Evolutionary conservation across 2,329 filamentous ascomycete species (phyloP).

Genomic region (Sordariomycetes sp.): DNA sequence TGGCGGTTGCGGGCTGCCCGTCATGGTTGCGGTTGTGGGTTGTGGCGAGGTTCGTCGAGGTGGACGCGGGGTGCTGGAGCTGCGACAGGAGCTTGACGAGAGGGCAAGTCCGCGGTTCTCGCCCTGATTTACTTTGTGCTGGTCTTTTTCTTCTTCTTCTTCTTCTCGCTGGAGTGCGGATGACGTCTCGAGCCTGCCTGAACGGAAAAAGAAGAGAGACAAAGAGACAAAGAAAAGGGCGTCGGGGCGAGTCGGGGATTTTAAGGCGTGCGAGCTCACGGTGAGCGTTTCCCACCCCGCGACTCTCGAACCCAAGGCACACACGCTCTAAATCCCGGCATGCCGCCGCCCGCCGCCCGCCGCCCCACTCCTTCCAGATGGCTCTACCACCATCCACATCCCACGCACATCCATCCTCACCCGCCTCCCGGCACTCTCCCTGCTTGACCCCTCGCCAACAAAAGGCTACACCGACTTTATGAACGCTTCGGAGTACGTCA

Average conservation of each 20-base stretch:
- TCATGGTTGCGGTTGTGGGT: constrained; percentile 1
- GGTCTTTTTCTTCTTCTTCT: neutral
- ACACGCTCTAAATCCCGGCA: neutral
- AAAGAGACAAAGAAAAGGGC: neutral
- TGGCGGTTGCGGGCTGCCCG: constrained; percentile 6
- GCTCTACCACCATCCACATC: constrained; percentile 1
- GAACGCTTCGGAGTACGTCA: neutral
- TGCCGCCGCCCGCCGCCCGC: neutral
- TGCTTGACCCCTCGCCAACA: neutral
- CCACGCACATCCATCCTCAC: no score
- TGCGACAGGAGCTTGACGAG: neutral
- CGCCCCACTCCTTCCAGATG: constrained; percentile 5
- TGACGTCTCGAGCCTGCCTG: neutral
- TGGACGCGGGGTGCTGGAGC: neutral
- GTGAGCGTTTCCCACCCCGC: neutral
- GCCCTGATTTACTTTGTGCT: neutral
- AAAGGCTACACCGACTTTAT: constrained; percentile 3
- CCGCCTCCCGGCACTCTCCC: no score
- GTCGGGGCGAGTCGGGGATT: neutral
- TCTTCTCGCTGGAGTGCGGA: neutral
- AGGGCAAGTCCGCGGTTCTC: neutral
- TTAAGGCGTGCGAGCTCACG: neutral
- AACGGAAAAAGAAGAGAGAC: neutral
- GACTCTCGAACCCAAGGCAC: neutral
- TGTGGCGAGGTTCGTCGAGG: neutral